These are phyloP conservation scores for Boletus rubroflammeus DNA, from an alignment of 768 basidiomycete genomes.

Conservation along the genomic window DNA sequence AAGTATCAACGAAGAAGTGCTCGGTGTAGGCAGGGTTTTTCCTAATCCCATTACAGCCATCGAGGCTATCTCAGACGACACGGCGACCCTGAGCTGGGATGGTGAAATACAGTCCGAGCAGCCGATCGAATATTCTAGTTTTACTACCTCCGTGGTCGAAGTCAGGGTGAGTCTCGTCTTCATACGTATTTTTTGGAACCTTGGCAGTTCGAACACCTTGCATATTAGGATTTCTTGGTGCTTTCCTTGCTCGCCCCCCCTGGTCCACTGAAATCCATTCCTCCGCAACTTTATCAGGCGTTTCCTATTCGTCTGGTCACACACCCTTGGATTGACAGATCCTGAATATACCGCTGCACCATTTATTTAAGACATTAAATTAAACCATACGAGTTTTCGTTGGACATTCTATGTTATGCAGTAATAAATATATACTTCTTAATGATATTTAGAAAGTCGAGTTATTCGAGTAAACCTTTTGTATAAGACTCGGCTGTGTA, in stretches of 20 bases:
- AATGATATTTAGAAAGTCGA: conserved; percentile 6
- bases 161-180: conserved; percentile 43
- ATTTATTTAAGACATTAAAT: conserved; percentile 21
- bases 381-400: conserved; percentile 1
- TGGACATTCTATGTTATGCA: neutral
- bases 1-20: conserved; percentile 24
- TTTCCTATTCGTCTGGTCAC: conserved; percentile 63
- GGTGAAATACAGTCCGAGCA: conserved; percentile 46
- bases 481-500: neutral
- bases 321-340: conserved; percentile 44
- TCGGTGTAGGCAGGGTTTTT: conserved; percentile 47
- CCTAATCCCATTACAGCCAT: conserved; percentile 38
- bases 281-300: conserved; percentile 41
- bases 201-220: neutral
- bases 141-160: conserved; percentile 43
- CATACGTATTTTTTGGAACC: neutral
- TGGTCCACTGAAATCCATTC: conserved; percentile 33
- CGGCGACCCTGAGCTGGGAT: conserved; percentile 55
- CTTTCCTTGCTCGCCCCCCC: conserved; percentile 42
- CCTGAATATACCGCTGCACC: conserved; percentile 13
- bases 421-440: neutral
- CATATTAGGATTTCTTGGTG: conserved; percentile 55
- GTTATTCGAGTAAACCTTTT: neutral
- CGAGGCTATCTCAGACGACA: conserved; percentile 22
- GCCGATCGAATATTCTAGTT: conserved; percentile 44